Base-by-base conservation (phyloP, 164 flowering plant species). In the Malania oleifera region DNA sequence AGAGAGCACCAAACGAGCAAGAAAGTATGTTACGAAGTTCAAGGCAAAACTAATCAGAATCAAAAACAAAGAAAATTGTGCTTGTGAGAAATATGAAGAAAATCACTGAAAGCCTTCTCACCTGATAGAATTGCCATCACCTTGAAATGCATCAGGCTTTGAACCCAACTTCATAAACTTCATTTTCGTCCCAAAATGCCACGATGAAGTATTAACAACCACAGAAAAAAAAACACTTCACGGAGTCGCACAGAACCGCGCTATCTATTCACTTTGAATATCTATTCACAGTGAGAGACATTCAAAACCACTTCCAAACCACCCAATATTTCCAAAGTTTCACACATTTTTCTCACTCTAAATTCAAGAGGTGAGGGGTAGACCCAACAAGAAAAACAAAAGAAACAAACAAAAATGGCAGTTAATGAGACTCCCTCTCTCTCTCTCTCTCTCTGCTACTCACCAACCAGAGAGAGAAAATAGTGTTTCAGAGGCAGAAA, bases 141-240 rank as follows among this genome's bases (percentile, higher is more conserved):
- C 70, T 61, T 77, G 87, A 67, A 86, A 82, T 1, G 83, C 71
- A 77, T 86, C 89, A 47, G 87, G 86, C 80, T 86, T 86, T 3
- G 89, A 82, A 2, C 92, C 92, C 70, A 86, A 66, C 70, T 83
- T 86, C 92, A 86, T 86, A 57, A 86, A 86, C 93, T 86, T 86
- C 93, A 86, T 86, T 57, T 78, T 69, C 56, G 19, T 28, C 13
- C 40, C 7, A 35, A 29, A 58, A 43, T 37, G 17, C 27, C 57
- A 35, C 0, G 18, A 46, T 46, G 2, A 12, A 25, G 14, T 15
- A n/a, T 4, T 45, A 20, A 56, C 5, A 56, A 13, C 9, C 45
- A 12, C 8, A n/a, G 13, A 24, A 14, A 53, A 57, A 35, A 25
- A 70, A 52, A 59, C 38, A 53, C 52, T 34, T 52, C 47, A 23